Evolutionary conservation across 345 rosid genomes (phyloP).

Genomic region (Rhodamnia argentea): DNA sequence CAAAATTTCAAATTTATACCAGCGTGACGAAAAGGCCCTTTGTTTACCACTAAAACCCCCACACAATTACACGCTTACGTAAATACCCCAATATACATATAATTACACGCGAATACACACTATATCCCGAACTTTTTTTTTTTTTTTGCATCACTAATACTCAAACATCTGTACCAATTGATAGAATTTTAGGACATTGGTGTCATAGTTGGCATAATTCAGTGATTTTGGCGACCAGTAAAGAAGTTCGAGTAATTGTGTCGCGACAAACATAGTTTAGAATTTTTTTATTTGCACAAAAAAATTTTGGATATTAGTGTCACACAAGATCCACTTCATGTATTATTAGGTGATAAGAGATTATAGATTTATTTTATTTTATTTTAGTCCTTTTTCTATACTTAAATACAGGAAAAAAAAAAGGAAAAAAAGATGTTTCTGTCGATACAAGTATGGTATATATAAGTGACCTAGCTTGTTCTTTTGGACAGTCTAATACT

Average conservation of each 20-base stretch:
- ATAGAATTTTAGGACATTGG: neutral
- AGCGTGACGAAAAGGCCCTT: neutral
- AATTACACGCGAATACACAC: too few species aligned
- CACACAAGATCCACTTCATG: neutral
- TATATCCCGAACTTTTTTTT: neutral
- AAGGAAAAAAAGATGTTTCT: neutral
- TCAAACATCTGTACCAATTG: neutral
- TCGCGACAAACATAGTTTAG: too few species aligned
- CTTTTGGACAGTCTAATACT: neutral
- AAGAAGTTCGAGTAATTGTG: accelerated
- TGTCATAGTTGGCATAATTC: neutral
- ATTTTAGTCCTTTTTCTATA: neutral
- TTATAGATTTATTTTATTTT: neutral
- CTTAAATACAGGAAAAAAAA: too few species aligned
- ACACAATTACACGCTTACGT: too few species aligned
- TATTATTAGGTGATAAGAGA: neutral
- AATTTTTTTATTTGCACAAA: too few species aligned
- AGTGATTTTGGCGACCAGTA: accelerated
- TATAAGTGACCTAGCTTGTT: neutral
- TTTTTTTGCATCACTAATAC: neutral
- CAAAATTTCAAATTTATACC: neutral
- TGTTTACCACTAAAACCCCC: neutral
- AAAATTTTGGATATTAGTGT: neutral
- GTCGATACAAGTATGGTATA: neutral
- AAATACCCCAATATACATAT: too few species aligned